These are phyloP conservation scores for Fusarium globosum DNA, from an alignment of 2,329 filamentous ascomycete species.

Conservation along the genomic window DNA sequence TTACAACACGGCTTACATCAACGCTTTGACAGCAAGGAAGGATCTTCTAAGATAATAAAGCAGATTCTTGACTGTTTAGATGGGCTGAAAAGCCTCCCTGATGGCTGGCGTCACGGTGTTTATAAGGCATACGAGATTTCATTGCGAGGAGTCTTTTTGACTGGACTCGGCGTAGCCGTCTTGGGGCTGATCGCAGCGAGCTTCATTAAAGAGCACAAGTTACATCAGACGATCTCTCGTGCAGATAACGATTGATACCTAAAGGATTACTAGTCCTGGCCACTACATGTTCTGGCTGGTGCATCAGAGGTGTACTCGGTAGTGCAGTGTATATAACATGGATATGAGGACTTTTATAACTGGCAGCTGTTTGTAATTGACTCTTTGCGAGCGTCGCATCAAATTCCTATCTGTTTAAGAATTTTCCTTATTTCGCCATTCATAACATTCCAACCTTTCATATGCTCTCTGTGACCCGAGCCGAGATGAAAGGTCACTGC, in stretches of 20 bases:
- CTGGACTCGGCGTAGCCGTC: background rate
- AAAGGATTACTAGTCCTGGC: rapidly evolving
- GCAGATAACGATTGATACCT: background rate
- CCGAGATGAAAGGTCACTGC: background rate
- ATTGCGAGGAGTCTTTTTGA: background rate
- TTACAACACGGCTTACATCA: background rate
- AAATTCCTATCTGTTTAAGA: background rate
- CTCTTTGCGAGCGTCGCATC: rapidly evolving
- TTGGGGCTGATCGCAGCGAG: background rate
- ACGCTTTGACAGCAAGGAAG: background rate
- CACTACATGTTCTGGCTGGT: rapidly evolving
- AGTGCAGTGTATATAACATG: background rate
- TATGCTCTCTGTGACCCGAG: background rate
- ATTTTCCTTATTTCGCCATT: background rate
- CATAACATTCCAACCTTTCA: background rate
- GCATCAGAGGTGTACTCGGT: rapidly evolving
- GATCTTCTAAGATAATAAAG: background rate
- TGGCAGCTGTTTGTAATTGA: background rate
- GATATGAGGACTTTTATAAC: background rate
- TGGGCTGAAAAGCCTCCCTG: background rate
- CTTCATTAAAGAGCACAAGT: background rate
- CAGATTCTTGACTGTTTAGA: background rate
- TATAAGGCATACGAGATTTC: background rate
- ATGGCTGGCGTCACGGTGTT: background rate
- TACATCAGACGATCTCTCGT: background rate